phyloP scores from a whole-genome alignment of 257 asterid species.

The Salvia splendens region DNA sequence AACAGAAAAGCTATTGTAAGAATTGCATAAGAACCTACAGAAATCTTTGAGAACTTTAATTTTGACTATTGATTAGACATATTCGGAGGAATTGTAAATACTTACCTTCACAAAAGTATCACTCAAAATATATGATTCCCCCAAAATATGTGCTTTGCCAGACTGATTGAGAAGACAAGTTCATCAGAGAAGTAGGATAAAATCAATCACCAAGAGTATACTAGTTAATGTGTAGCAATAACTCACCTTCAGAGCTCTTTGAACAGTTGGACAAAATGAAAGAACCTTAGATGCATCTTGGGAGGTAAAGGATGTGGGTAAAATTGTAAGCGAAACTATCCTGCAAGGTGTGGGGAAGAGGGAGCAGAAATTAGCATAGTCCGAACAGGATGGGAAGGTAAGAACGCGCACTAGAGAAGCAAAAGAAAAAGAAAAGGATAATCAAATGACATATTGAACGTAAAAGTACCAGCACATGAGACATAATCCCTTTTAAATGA shows the following conservation, averaged over 20 bases:
- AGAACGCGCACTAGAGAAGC: conserved; percentile 24
- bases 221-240: conserved; percentile 24
- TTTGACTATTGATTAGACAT: conserved; percentile 17
- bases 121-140: conserved; percentile 84
- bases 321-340: conserved; percentile 83
- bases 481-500: conserved; percentile 3
- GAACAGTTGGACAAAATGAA: conserved; percentile 79
- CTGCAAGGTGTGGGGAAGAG: conserved; percentile 44
- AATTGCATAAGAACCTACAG: too few species aligned
- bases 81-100: conserved; percentile 23
- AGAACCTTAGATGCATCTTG: conserved; percentile 87
- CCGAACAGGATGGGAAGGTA: conserved; percentile 24
- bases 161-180: conserved; percentile 56
- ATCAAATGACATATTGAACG: neutral
- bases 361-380: neutral
- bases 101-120: conserved; percentile 79
- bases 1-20: too few species aligned
- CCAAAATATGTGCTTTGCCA: conserved; percentile 68
- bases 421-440: conserved; percentile 4
- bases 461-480: neutral
- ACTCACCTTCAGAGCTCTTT: conserved; percentile 72
- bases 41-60: conserved; percentile 14
- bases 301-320: conserved; percentile 77
- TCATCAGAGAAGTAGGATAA: conserved; percentile 25
- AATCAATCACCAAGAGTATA: conserved; percentile 24